These are phyloP conservation scores for Peniophora sp. DNA, from an alignment of 1,284 basidiomycete genomes.

Conservation along the genomic window DNA sequence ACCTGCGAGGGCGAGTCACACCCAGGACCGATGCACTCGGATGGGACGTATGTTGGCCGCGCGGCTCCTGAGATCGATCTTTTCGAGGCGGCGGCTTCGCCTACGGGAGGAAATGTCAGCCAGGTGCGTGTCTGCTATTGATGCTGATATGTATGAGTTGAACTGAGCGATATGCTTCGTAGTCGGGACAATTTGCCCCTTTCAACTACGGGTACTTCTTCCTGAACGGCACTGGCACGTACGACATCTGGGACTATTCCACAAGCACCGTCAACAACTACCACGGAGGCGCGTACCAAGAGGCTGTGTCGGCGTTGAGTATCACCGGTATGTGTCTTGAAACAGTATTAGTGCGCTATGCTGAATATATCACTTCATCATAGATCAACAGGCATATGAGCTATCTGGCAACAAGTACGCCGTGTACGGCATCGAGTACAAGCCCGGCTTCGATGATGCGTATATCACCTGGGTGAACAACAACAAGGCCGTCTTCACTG, in stretches of 20 bases:
- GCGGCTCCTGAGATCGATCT: constrained; percentile 43
- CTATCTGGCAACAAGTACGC: constrained; percentile 35
- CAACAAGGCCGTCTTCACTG: constrained; percentile 63
- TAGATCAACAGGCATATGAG: constrained; percentile 8
- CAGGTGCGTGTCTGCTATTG: constrained; percentile 30
- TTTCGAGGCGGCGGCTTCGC: constrained; percentile 27
- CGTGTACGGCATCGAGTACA: constrained; percentile 59
- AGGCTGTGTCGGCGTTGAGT: constrained; percentile 28
- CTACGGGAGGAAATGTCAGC: constrained; percentile 23
- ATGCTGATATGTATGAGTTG: constrained; percentile 5
- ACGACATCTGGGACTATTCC: constrained; percentile 35
- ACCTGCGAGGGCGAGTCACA: constrained; percentile 47
- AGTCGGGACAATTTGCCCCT: constrained; percentile 21
- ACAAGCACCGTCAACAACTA: constrained; percentile 43
- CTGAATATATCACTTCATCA: constrained; percentile 2
- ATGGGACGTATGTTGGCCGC: constrained; percentile 46
- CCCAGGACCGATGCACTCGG: constrained; percentile 43
- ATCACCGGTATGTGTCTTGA: background rate
- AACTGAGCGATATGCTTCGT: background rate
- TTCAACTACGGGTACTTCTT: constrained; percentile 33
- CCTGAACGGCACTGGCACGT: constrained; percentile 30
- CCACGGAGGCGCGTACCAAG: constrained; percentile 45
- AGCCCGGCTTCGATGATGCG: constrained; percentile 33
- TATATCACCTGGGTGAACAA: constrained; percentile 80
- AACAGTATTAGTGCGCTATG: background rate